These are phyloP conservation scores for Boletales sp. DNA, from an alignment of 768 basidiomycete genomes.

Conservation along the genomic window DNA sequence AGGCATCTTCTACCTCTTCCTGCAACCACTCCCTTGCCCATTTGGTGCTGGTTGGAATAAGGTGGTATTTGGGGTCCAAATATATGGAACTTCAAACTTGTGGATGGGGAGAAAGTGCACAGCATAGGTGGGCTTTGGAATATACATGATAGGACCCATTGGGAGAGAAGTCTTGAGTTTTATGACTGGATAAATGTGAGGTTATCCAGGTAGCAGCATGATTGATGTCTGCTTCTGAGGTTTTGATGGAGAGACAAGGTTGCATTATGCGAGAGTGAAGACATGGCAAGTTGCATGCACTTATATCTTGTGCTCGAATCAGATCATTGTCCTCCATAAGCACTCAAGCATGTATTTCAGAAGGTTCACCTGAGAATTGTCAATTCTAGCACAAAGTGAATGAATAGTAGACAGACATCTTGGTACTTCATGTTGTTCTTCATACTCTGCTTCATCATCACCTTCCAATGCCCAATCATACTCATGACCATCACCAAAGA, in stretches of 20 bases:
- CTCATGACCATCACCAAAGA: constrained; percentile 95
- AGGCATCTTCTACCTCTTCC: constrained; percentile 84
- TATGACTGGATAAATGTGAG: constrained; percentile 65
- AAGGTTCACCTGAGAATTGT: constrained; percentile 80
- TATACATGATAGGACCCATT: constrained; percentile 59
- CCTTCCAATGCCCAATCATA: constrained; percentile 92
- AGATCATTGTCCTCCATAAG: constrained; percentile 92
- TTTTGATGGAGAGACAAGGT: constrained; percentile 51
- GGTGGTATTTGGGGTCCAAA: constrained; percentile 86
- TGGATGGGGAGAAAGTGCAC: constrained; percentile 82
- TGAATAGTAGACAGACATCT: constrained; percentile 51
- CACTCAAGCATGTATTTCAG: constrained; percentile 86
- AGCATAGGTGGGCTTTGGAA: constrained; percentile 65
- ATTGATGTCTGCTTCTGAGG: constrained; percentile 69
- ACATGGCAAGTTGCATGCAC: constrained; percentile 88
- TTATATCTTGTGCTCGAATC: constrained; percentile 86
- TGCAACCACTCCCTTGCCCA: constrained; percentile 88
- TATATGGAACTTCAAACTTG: constrained; percentile 90
- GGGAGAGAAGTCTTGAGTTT: constrained; percentile 65
- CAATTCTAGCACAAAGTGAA: neutral
- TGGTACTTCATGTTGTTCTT: constrained; percentile 71
- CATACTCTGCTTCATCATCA: constrained; percentile 57
- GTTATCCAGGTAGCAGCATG: constrained; percentile 89
- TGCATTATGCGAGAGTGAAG: constrained; percentile 69
- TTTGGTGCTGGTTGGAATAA: constrained; percentile 81